Evolutionary conservation across 805 yeast species (phyloP).

Genomic region (Yamadazyma olivae): DNA sequence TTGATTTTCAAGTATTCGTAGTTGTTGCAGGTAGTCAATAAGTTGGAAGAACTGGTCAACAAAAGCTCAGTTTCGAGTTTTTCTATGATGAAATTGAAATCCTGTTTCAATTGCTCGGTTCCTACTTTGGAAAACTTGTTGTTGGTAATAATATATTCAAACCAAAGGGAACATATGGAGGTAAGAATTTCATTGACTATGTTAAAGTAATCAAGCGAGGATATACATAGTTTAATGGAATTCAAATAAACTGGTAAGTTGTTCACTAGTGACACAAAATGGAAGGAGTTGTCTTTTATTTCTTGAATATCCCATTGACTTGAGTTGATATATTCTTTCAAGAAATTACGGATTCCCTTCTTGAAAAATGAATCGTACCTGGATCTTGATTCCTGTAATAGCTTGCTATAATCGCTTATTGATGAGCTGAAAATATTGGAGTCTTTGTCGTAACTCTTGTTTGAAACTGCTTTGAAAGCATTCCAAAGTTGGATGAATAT

Average conservation of each 20-base stretch:
- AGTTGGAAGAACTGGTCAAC: constrained; percentile 7
- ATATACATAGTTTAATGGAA: constrained; percentile 19
- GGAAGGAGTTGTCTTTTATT: constrained; percentile 13
- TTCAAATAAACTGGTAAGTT: constrained; percentile 25
- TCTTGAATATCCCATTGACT: constrained; percentile 27
- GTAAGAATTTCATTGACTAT: constrained; percentile 26
- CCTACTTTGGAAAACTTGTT: constrained; percentile 34
- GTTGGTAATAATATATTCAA: constrained; percentile 38
- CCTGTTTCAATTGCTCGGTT: constrained; percentile 28
- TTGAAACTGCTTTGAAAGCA: constrained; percentile 21
- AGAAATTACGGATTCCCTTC: constrained; percentile 26
- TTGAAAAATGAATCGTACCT: constrained; percentile 30
- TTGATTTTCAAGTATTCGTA: constrained; percentile 19
- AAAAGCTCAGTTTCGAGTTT: constrained; percentile 18
- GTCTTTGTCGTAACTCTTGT: constrained; percentile 12
- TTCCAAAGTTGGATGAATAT: constrained; percentile 40
- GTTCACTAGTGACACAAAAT: constrained; percentile 20
- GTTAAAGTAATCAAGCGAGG: constrained; percentile 28
- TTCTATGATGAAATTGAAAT: constrained; percentile 20
- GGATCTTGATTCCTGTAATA: constrained; percentile 16
- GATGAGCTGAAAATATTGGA: constrained; percentile 29
- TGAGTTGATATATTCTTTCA: constrained; percentile 37
- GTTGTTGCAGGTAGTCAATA: constrained; percentile 18
- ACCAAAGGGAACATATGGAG: constrained; percentile 23
- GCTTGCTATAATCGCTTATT: constrained; percentile 19